Evolutionary conservation across 441 rosid genomes (phyloP), one percentile per base, ranked within the genome.

Genomic region (Erysimum cheiri): DNA sequence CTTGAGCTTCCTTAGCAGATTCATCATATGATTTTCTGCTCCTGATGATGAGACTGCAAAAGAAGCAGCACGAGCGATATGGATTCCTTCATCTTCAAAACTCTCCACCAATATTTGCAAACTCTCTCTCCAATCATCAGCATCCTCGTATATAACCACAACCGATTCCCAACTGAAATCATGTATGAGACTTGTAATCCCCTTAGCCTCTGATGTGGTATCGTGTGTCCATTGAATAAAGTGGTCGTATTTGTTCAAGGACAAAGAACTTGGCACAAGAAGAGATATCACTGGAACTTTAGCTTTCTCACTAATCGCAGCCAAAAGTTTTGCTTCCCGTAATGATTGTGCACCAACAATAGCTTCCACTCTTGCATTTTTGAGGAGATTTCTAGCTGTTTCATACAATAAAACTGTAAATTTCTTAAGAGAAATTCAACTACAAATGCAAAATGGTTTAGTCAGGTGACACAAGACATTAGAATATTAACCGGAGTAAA

Each of bases 251-350:
- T 69, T 52, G 4, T 43, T 61, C 8, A 32, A 74, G 11, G 72
- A 55, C 4, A 67, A 59, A 1, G 61, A 72, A 5, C 4, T 31
- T 28, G 55, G 61, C 14, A 29, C 33, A 4, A 44, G 36, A 48
- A 74, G 35, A 36, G 85, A 83, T 56, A 83, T 43, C n/a, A 83
- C 52, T 0, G 81, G 85, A 36, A 85, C 75, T 48, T 59, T 53
- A 33, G 72, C 58, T 31, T 54, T 50, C 2, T 74, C 58, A 3
- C 78, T 81, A 0, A 81, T 7, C 3, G 63, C 46, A 1, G 75
- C 82, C 12, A 83, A 67, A 58, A 79, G 46, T 54, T 73, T 64
- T 15, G 76, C 84, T 58, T 73, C 79, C 2, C 41, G 59, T 44
- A 80, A 55, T 35, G 75, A 60, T 39, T 80, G 78, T n/a, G 35